Base-by-base conservation (phyloP, 108 stramenopile species). In the Schizochytrium sp. region DNA sequence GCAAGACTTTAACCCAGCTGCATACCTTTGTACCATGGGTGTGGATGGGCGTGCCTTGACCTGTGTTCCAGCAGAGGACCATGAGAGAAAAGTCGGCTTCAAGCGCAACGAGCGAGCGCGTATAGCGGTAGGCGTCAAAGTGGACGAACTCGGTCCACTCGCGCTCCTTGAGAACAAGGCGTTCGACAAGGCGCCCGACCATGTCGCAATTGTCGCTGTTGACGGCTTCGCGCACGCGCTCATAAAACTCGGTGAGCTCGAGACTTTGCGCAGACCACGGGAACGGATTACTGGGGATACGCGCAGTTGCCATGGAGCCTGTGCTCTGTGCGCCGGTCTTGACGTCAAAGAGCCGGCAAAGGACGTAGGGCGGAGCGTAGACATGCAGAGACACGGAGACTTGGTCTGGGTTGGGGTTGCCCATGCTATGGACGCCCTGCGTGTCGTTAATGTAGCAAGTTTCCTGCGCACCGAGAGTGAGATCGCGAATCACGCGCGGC, bases 401-500 rank as follows among this genome's bases (percentile, higher is more conserved):
- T 5, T 19, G 19, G 60, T 29, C 12, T 25, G 6, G 19, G n/a
- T 63, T 8, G n/a, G 60, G 59, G 60, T 88, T 88, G 16, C 60
- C 60, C 60, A 88, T 88, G 44, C n/a, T 8, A 47, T 88, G 88
- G 25, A 88, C n/a, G 44, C 88, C 88, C 19, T 19, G 60, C n/a
- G 88, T 43, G 51, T 88, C 60, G 51, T 88, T 41, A 28, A 88
- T 88, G 88, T 88, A 88, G 60, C 60, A 63, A 18, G 60, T 45
- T 5, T 28, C 58, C 19, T 59, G 29, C 4, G 34, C 16, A 18
- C 48, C 59, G 25, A 63, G 25, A 1, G 60, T 28, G 19, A 60
- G 12, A 5, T 60, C 60, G 14, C 34, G 29, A 10, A 10, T 60
- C 0, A 41, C 60, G 23, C 16, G 28, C 14, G 47, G 25, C 6